Conservation (phyloP, 495 filamentous ascomycete species). For the Eremomyces bilateralis region DNA sequence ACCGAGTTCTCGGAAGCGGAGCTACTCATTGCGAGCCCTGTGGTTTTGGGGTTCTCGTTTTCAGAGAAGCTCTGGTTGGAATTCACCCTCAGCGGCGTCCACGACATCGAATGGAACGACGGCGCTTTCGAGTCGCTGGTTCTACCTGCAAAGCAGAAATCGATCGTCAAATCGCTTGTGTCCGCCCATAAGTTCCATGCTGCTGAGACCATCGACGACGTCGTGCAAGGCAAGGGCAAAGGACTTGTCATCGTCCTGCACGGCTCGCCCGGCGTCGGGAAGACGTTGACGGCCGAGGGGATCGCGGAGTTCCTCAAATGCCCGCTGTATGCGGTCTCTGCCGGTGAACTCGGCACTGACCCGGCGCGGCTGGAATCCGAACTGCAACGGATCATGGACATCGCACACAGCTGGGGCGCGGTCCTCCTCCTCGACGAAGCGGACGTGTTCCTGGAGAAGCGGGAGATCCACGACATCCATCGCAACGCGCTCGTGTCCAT, state of each 20-base stretch:
- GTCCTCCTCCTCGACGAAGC: conserved; percentile 25
- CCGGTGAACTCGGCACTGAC: conserved; percentile 66
- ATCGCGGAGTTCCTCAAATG: conserved; percentile 67
- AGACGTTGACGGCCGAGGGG: conserved; percentile 74
- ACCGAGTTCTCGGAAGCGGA: conserved; percentile 61
- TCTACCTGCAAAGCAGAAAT: conserved; percentile 51
- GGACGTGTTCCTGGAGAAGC: conserved; percentile 25
- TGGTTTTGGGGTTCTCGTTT: conserved; percentile 85
- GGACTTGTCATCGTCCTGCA: conserved; percentile 58
- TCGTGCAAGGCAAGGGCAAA: conserved; percentile 59
- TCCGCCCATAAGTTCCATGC: conserved; percentile 65
- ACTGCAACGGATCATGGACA: conserved; percentile 66
- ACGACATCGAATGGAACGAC: conserved; percentile 64
- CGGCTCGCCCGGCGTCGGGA: conserved; percentile 70
- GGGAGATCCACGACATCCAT: conserved; percentile 22
- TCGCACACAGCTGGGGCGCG: conserved; percentile 73
- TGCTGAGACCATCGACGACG: conserved; percentile 63
- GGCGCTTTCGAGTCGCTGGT: conserved; percentile 64
- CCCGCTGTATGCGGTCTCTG: conserved; percentile 68
- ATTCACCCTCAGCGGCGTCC: conserved; percentile 64
- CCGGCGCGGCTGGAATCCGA: conserved; percentile 56
- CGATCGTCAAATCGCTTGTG: conserved; percentile 61
- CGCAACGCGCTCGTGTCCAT: conserved; percentile 24
- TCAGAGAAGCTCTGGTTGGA: conserved; percentile 82
- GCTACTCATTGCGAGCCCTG: conserved; percentile 70